Evolutionary conservation across 306 rosid genomes (phyloP).

Genomic region (Prunus persica): Prunus_persica_NCBIv2 NC_034011.1:21467501-21468000

Average conservation of each 20-base stretch:
- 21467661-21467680: neutral
- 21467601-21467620: conserved; percentile 51
- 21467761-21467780: conserved; percentile 45
- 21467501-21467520: conserved; percentile 31
- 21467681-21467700: neutral
- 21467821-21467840: conserved; percentile 61
- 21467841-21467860: conserved; percentile 51
- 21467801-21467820: conserved; percentile 50
- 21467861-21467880: neutral
- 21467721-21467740: conserved; percentile 28
- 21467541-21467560: conserved; percentile 69
- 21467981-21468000: conserved; percentile 59
- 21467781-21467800: conserved; percentile 30
- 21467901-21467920: neutral
- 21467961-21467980: conserved; percentile 32
- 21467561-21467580: conserved; percentile 72
- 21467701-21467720: neutral
- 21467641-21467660: neutral
- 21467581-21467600: conserved; percentile 64
- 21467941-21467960: neutral
- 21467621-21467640: conserved; percentile 47
- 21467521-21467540: conserved; percentile 49
- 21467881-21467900: neutral
- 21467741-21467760: conserved; percentile 66
- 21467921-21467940: neutral